Evolutionary conservation across 768 basidiomycete species (phyloP).

Genomic region (Obba rivulosa): DNA sequence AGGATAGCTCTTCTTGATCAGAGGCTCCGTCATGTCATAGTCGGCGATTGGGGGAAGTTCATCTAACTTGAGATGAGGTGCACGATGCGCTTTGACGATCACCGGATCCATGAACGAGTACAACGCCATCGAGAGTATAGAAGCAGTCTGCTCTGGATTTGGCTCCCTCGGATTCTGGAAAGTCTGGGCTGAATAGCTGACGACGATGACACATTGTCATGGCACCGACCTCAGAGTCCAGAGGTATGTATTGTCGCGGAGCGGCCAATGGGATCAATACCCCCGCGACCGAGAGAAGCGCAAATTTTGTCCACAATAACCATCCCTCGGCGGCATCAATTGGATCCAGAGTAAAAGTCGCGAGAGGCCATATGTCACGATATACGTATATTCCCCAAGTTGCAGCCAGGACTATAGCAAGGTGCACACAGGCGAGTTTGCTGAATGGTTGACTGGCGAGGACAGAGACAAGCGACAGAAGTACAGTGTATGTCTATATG

Average conservation of each 20-base stretch:
- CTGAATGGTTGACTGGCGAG: neutral
- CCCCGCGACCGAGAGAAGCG: conserved; percentile 36
- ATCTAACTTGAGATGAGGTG: conserved; percentile 36
- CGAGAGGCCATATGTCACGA: conserved; percentile 52
- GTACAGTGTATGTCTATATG: neutral
- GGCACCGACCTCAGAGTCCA: conserved; percentile 39
- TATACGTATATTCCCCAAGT: conserved; percentile 45
- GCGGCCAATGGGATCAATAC: conserved; percentile 48
- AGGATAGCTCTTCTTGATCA: conserved; percentile 25
- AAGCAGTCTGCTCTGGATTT: conserved; percentile 22
- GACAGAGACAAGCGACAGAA: neutral
- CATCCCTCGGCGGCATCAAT: conserved; percentile 41
- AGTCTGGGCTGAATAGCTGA: neutral
- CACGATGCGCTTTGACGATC: conserved; percentile 34
- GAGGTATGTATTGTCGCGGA: conserved; percentile 50
- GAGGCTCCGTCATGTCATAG: conserved; percentile 28
- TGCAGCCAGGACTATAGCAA: conserved; percentile 42
- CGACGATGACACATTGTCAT: neutral
- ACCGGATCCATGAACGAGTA: conserved; percentile 50
- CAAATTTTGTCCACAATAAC: conserved; percentile 49
- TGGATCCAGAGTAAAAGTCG: conserved; percentile 43
- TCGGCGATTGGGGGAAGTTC: conserved; percentile 43
- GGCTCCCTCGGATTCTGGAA: neutral
- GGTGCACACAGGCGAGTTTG: conserved; percentile 25
- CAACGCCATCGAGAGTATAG: conserved; percentile 25